Evolutionary conservation across 352 stramenopile genomes (phyloP).

Genomic region (Bremia lactucae): DNA sequence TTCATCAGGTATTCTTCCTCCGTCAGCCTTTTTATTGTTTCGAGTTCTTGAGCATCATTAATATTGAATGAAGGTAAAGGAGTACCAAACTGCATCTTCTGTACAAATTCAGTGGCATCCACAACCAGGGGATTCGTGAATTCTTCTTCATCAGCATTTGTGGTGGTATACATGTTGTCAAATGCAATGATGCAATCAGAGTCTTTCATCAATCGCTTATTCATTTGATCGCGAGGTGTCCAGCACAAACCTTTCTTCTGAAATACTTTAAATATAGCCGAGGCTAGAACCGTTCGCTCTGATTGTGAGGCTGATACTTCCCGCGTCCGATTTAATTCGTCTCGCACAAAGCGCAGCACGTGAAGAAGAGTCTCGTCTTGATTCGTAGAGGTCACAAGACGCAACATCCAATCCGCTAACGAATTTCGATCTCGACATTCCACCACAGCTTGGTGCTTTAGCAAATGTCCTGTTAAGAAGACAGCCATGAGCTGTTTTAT

Average conservation of each 20-base stretch:
- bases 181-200: constrained; percentile 18
- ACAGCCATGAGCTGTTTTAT: constrained; percentile 74
- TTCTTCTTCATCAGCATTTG: background rate
- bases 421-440: constrained; percentile 52
- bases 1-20: constrained; percentile 31
- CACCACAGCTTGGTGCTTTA: constrained; percentile 39
- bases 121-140: constrained; percentile 15
- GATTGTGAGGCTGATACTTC: constrained; percentile 15
- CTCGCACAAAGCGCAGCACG: constrained; percentile 46
- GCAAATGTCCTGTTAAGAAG: constrained; percentile 55
- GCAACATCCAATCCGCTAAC: constrained; percentile 53
- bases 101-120: constrained; percentile 30
- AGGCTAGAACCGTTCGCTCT: constrained; percentile 17
- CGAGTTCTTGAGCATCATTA: constrained; percentile 7
- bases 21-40: constrained; percentile 3
- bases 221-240: constrained; percentile 9
- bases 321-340: constrained; percentile 24
- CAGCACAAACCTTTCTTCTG: constrained; percentile 30
- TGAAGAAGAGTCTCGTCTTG: constrained; percentile 56
- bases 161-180: background rate
- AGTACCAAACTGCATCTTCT: constrained; percentile 29
- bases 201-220: constrained; percentile 9
- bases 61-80: constrained; percentile 4
- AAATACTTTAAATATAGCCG: constrained; percentile 37
- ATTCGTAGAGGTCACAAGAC: constrained; percentile 46